Base-by-base conservation (phyloP, 768 basidiomycete species). In the Gloeostereum incarnatum region DNA sequence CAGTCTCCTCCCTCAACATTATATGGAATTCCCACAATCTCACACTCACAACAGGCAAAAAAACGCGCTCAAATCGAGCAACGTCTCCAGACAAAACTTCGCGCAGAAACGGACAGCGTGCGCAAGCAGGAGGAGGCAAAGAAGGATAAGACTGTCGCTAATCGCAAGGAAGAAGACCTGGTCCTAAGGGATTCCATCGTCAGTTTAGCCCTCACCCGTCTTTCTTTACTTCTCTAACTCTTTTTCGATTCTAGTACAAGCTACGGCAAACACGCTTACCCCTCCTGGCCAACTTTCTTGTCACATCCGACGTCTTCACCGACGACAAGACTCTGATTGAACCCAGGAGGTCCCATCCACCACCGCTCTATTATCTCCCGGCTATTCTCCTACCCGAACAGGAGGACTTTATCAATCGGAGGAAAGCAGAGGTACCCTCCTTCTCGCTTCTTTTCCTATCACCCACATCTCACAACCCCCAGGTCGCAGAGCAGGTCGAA, bases 21-120 rank as follows among this genome's bases (percentile, higher is more conserved):
- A 26, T 31, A 10, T 10, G 8, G 32, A 10, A 33, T 16, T 18
- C 8, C 8, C 10, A 10, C 8, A 10, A 4, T 16, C 17, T 33
- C 8, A 8, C 32, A 33, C 26, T 27, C 26, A 14, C 9, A 40
- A 26, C 49, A 88, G 85, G 86, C 85, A 1, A 87, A 83, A 66
- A 88, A 88, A 61, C 68, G 86, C 46, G 83, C 85, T 47, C 52
- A 82, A 54, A 82, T 83, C 55, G 86, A 90, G 56, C 79, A 85
- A 57, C 78, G 84, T 65, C 69, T 90, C 65, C 85, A 88, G 68
- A 69, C 69, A 64, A 89, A 86, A 63, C 71, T 90, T 46, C 71
- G 75, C 56, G 82, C 79, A 70, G 87, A 90, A 58, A 85, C 81
- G 69, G 85, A 85, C 59, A 69, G 79, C 66, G 84, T 89, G 62